These are phyloP conservation scores for Magnaporthales sp. DNA, from an alignment of 2,329 filamentous ascomycete species.

Conservation along the genomic window DNA sequence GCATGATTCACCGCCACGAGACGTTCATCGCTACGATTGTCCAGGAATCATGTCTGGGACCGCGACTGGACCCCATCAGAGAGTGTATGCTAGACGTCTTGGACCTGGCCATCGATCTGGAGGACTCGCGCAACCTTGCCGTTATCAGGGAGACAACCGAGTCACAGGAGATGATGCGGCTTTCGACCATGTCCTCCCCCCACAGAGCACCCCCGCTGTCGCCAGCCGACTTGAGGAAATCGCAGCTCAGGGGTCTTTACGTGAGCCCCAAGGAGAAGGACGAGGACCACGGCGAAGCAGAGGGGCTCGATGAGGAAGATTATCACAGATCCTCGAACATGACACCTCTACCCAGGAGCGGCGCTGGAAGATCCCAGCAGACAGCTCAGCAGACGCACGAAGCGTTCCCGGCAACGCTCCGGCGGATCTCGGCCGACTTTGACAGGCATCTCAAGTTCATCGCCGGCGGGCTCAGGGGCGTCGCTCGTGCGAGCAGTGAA, in stretches of 20 bases:
- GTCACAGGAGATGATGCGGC: conserved; percentile 27
- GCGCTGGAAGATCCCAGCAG: neutral
- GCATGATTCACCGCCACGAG: conserved; percentile 66
- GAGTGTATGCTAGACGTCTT: conserved; percentile 67
- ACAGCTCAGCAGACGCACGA: conserved; percentile 13
- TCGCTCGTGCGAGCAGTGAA: conserved; percentile 61
- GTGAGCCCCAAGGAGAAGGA: conserved; percentile 19
- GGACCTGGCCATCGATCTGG: conserved; percentile 64
- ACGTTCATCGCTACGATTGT: conserved; percentile 53
- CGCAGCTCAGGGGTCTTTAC: conserved; percentile 10
- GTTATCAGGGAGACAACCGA: conserved; percentile 26
- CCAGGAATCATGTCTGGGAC: conserved; percentile 61
- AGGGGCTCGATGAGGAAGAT: neutral
- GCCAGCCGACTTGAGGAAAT: conserved; percentile 4
- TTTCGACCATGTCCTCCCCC: conserved; percentile 25
- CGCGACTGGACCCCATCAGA: conserved; percentile 60
- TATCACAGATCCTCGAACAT: neutral
- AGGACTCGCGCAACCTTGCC: conserved; percentile 43
- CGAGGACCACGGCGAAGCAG: conserved; percentile 13
- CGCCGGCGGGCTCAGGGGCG: conserved; percentile 61
- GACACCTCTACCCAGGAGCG: neutral
- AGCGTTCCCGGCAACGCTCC: conserved; percentile 43
- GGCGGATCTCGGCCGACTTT: conserved; percentile 52
- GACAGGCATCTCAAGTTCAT: conserved; percentile 62
- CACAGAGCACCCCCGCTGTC: conserved; percentile 15